Evolutionary conservation across 164 flowering plant genomes (phyloP), one percentile per base, ranked within the genome.

Genomic region (Aristolochia californica): DNA sequence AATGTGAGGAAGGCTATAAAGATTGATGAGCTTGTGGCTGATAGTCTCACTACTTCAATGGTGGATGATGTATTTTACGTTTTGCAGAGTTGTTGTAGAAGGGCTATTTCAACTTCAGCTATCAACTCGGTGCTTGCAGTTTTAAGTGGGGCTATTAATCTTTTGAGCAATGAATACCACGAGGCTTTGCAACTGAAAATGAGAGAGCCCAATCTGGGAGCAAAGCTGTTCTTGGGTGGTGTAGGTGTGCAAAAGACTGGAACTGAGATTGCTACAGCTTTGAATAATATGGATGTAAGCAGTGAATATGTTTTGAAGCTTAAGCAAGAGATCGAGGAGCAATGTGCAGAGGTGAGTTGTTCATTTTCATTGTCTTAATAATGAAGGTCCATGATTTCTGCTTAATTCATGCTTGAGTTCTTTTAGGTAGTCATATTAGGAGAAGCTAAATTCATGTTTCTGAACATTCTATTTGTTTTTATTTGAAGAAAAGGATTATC

Each of bases 51-150:
- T 0, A 88, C 98, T 13, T 91, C 97, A 0, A 87, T 88, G 98
- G 98, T 91, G 57, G 91, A 91, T 56, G 98, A 91, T 68, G 97
- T 88, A 66, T 91, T 91, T 53, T 91, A 87, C 72, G 97, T 91
- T 58, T 58, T 91, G 72, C 91, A 91, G 78, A 91, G 91, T 64
- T 88, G 95, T 62, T 80, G 93, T 67, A 63, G 88, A 54, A 82
- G 97, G 72, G 84, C 98, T 0, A 84, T 84, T 21, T 84, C 88
- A n/a, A 91, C 98, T 66, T 83, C 93, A 13, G 87, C 87, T 69
- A 81, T 87, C 45, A 82, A 86, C 65, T 84, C 98, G 1, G 88
- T 88, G 56, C 75, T 88, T 58, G 87, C 95, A 5, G 79, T 88
- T 28, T 66, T 88, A 21, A 82, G 86, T 57, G 82, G 80, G 57